Evolutionary conservation across 495 filamentous ascomycete species (phyloP), one percentile per base, ranked within the genome.

Genomic region (Aspergillus kassunensis): DNA sequence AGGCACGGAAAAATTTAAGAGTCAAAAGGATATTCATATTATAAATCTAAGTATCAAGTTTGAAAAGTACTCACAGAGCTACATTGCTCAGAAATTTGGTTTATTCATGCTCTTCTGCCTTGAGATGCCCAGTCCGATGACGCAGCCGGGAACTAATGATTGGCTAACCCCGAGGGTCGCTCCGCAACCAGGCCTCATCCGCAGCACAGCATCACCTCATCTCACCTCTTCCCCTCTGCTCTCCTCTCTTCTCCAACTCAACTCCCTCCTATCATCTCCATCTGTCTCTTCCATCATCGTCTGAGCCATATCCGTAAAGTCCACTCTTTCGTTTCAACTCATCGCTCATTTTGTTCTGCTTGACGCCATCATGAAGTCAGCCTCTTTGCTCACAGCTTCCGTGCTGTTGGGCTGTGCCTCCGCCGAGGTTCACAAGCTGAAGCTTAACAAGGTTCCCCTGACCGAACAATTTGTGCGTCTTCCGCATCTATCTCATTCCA

Each of bases 371-470:
- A 97, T 97, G 92, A 97, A 95, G 82, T 33, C 30, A 11, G 79
- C 84, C 71, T 74, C 86, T 57, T 63, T 86, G 56, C 79, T 90
- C 62, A 84, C 90, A 75, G 81, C 84, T 60, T 86, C 86, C 58
- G 74, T 82, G 82, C 82, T 96, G 83, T 77, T 95, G 66, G 84
- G 88, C 75, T 83, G 85, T 70, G 85, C 87, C 60, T 79, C 87
- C 65, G 91, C 88, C 53, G 89, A 83, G 63, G 78, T 93, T 35
- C 90, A 96, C 79, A 92, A 88, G 80, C 81, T 96, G 78, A 95
- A 95, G 79, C 84, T 99, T 60, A 87, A 95, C 80, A 99, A 99
- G 84, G 75, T 97, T 47, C 89, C 95, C 54, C 78, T 97, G 33
- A 78, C 86, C 19, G 89, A 97, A 69, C 92, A 97, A 74, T 82